A percentile compares a stretch with the other conserved stretches of the same genome.
phyloP scores from a whole-genome alignment of 2,329 filamentous ascomycete species.

The Paecilomyces sp. region DNA sequence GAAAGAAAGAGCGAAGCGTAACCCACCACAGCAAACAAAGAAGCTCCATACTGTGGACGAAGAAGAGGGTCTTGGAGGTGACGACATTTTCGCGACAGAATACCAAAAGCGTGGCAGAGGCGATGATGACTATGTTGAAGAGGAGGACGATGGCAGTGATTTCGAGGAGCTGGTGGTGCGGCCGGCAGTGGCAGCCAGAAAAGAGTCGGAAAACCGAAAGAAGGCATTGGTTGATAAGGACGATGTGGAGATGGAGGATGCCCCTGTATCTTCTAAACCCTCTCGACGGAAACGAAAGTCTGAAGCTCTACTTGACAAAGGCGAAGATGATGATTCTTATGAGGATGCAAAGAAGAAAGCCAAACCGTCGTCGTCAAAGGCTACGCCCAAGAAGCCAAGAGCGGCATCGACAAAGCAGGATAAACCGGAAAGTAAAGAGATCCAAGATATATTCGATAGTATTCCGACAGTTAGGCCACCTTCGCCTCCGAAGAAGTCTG shows the following conservation, averaged over 20 bases:
- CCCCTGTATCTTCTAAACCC: constrained; percentile 40
- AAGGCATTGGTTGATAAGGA: constrained; percentile 27
- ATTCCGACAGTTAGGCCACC: constrained; percentile 79
- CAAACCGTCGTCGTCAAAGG: constrained; percentile 20
- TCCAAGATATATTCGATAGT: constrained; percentile 79
- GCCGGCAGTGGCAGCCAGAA: constrained; percentile 49
- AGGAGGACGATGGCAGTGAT: constrained; percentile 57
- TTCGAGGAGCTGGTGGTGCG: constrained; percentile 56
- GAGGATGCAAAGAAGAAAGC: constrained; percentile 53
- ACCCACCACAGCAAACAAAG: constrained; percentile 17
- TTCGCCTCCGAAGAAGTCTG: constrained; percentile 68
- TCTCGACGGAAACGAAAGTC: constrained; percentile 51
- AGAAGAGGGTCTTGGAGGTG: constrained; percentile 60
- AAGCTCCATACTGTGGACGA: constrained; percentile 49
- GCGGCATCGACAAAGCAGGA: constrained; percentile 60
- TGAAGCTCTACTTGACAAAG: constrained; percentile 45
- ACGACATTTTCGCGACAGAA: constrained; percentile 77
- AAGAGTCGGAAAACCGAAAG: constrained; percentile 33
- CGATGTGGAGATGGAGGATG: constrained; percentile 49
- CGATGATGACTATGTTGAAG: constrained; percentile 62
- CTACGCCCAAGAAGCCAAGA: constrained; percentile 41
- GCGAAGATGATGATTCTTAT: constrained; percentile 49
- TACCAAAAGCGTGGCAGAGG: constrained; percentile 58
- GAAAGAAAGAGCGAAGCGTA: constrained; percentile 12
- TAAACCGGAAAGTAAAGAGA: constrained; percentile 59